Conservation (phyloP, 2,329 filamentous ascomycete genomes). For the Penicillium expansum region DNA sequence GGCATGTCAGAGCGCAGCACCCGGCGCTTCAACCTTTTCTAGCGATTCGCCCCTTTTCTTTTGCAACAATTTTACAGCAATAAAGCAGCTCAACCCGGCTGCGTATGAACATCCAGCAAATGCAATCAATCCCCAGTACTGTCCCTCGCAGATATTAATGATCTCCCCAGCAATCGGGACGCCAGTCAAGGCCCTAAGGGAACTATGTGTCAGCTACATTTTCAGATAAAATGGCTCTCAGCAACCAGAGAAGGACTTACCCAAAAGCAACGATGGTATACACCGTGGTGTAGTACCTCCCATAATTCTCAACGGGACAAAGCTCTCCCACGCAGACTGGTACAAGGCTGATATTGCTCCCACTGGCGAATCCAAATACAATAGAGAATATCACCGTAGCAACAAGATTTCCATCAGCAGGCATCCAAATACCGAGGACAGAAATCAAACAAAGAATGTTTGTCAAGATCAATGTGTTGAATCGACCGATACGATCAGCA, state of each 20-base stretch:
- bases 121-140: constrained; percentile 29
- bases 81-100: constrained; percentile 16
- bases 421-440: constrained; percentile 31
- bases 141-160: constrained; percentile 27
- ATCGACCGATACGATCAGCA: constrained; percentile 34
- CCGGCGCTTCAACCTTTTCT: neutral
- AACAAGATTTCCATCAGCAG: constrained; percentile 16
- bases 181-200: constrained; percentile 23
- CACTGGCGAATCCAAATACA: constrained; percentile 38
- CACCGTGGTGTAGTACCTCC: constrained; percentile 38
- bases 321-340: constrained; percentile 49
- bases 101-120: constrained; percentile 19
- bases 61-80: constrained; percentile 7
- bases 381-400: constrained; percentile 23
- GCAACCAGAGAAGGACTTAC: constrained; percentile 3
- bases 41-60: constrained; percentile 1
- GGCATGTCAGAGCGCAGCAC: constrained; percentile 6
- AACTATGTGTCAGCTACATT: constrained; percentile 2
- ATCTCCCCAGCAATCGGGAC: constrained; percentile 30
- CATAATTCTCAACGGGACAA: constrained; percentile 43
- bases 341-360: constrained; percentile 40
- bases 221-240: neutral
- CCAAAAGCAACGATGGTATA: constrained; percentile 33
- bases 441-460: constrained; percentile 27
- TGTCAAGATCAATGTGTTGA: constrained; percentile 31